phyloP scores from a whole-genome alignment of 2,329 filamentous ascomycete genomes.

The Emmonsiellopsis sp. region DNA sequence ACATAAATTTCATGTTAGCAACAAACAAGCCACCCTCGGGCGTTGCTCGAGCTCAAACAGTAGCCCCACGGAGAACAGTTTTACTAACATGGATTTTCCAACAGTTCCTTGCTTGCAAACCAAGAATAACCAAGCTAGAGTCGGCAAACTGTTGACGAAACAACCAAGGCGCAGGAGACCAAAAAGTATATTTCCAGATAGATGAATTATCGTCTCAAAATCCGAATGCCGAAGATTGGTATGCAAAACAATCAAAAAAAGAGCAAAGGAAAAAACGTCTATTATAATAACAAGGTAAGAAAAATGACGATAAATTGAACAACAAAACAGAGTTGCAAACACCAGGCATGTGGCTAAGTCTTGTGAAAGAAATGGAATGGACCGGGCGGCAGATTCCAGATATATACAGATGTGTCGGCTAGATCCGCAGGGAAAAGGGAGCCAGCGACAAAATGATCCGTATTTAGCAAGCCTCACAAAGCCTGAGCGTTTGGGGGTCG shows the following conservation, averaged over 20 bases:
- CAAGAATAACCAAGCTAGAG: neutral
- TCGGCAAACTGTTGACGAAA: neutral
- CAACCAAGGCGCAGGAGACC: neutral
- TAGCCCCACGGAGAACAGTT: neutral
- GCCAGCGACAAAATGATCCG: neutral
- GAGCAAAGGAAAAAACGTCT: slow-evolving; percentile 2
- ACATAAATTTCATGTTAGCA: neutral
- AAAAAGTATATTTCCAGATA: neutral
- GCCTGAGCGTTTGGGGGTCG: neutral
- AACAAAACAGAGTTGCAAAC: slow-evolving; percentile 2
- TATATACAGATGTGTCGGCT: neutral
- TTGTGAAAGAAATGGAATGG: slow-evolving; percentile 7
- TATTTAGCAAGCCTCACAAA: slow-evolving; percentile 1
- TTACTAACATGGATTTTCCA: slow-evolving; percentile 4
- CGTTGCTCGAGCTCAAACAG: slow-evolving; percentile 1
- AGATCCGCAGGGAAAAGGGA: neutral
- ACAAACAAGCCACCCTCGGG: neutral
- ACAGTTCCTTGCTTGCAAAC: neutral
- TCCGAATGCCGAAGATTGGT: neutral
- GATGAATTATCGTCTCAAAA: neutral
- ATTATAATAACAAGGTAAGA: slow-evolving; percentile 2
- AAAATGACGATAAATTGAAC: slow-evolving; percentile 2
- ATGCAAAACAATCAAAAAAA: slow-evolving; percentile 4
- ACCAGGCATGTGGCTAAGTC: slow-evolving; percentile 10
- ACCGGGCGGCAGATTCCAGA: neutral